Evolutionary conservation across 1,139 yeast species (phyloP), one percentile per base, ranked within the genome.

Genomic region (Pichia sp.): DNA sequence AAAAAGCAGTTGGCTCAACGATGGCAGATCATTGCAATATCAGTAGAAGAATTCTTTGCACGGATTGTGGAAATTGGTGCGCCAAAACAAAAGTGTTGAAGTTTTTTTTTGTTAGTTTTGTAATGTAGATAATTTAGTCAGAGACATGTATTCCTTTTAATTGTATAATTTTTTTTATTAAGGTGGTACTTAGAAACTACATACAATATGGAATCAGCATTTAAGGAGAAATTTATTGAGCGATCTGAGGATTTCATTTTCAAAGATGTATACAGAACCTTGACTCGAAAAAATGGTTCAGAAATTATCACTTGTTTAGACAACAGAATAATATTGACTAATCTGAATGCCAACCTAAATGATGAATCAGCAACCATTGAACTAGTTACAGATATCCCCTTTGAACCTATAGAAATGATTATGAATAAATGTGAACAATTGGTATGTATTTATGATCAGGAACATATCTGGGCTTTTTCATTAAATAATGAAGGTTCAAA

Each of bases 271-370:
- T 57, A 55, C 30, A 16, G 57, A n/a, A 55, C 61, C 6, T 42
- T 49, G 10, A 57, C 63, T 1, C 48, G 60, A 39, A 42, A 32
- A 10, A 50, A 42, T 24, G 64, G 63, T 5, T 42, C 48, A 7
- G 63, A 60, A 43, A 40, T 58, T 12, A 45, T 57, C 11, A 56
- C 61, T 1, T 50, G 57, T 8, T 32, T 48, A 2, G 47, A 51
- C 5, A 47, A 54, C 37, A 42, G 37, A 35, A 41, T 60, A 24
- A 49, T 37, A 4, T 42, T 58, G 9, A 53, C 56, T 2, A 50
- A 50, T 32, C 33, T 59, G 9, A 30, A 25, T 23, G 22, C 28
- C 43, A 39, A 3, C 27, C 30, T 28, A 22, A 30, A 20, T 2
- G 7, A 24, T 10, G 6, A 12, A n/a, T n/a, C 33, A 9, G n/a